Evolutionary conservation across 768 basidiomycete species (phyloP).

Genomic region (Amyloporia xantha): DNA sequence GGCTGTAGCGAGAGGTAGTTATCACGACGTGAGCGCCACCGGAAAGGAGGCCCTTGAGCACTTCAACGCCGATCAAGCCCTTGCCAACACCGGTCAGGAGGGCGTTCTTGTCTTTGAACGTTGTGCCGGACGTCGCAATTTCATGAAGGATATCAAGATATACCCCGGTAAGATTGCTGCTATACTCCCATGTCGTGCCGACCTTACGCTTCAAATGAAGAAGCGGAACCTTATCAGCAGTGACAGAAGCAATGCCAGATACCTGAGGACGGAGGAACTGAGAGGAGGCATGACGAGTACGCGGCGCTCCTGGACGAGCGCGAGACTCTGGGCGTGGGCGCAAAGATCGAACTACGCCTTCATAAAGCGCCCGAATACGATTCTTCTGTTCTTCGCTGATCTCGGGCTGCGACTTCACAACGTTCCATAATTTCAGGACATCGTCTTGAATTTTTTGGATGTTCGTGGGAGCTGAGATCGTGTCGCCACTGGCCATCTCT

Average conservation of each 20-base stretch:
- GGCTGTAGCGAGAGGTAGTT: no score
- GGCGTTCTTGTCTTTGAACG: no score
- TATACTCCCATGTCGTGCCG: constrained; percentile 93
- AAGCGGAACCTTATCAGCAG: constrained; percentile 88
- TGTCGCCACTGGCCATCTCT: constrained; percentile 96
- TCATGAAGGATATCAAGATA: no score
- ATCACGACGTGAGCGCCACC: no score
- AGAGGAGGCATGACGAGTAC: constrained; percentile 87
- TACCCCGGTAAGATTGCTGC: no score
- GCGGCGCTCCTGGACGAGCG: constrained; percentile 40
- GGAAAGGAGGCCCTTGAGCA: no score
- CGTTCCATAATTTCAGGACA: constrained; percentile 93
- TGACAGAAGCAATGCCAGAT: constrained; percentile 61
- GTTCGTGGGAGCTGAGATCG: constrained; percentile 76
- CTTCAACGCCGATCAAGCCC: no score
- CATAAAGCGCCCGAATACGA: constrained; percentile 90
- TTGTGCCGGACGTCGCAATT: no score
- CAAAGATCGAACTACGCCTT: constrained; percentile 92
- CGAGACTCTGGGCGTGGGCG: constrained; percentile 66
- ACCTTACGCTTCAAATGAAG: constrained; percentile 97
- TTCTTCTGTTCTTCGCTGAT: constrained; percentile 97
- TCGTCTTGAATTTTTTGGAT: constrained; percentile 98
- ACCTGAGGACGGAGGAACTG: constrained; percentile 94
- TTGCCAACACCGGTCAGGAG: no score
- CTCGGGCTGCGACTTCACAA: constrained; percentile 94